Conservation (phyloP, 768 basidiomycete genomes). For the Russula dissimulans region DNA sequence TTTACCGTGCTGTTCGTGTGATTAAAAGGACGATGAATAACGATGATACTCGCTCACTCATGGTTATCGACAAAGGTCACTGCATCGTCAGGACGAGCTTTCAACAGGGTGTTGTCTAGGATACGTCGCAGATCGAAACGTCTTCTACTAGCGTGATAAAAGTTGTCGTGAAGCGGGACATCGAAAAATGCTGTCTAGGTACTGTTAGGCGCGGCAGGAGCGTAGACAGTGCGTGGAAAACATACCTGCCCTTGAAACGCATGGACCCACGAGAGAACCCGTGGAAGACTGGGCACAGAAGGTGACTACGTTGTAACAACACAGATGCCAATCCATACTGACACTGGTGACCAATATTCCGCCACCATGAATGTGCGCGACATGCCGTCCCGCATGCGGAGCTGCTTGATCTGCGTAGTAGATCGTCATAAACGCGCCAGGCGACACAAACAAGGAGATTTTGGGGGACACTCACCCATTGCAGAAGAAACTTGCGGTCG, state of each 20-base stretch:
- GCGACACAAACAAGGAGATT: neutral
- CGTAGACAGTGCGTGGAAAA: neutral
- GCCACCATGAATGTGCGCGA: slow-evolving; percentile 56
- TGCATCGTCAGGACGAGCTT: slow-evolving; percentile 63
- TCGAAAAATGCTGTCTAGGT: slow-evolving; percentile 81
- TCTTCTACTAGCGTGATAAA: slow-evolving; percentile 67
- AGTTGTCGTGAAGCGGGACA: slow-evolving; percentile 80
- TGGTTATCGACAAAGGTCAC: slow-evolving; percentile 91
- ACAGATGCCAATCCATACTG: slow-evolving; percentile 19
- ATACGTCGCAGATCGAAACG: slow-evolving; percentile 72
- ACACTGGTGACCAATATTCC: slow-evolving; percentile 80
- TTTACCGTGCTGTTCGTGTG: slow-evolving; percentile 48
- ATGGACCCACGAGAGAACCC: slow-evolving; percentile 48
- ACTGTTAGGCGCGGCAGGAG: neutral
- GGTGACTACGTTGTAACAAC: slow-evolving; percentile 1
- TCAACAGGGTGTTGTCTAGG: slow-evolving; percentile 58
- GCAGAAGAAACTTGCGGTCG: slow-evolving; percentile 56
- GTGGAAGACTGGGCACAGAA: slow-evolving; percentile 32
- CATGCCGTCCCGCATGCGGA: slow-evolving; percentile 37
- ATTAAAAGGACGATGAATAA: slow-evolving; percentile 5
- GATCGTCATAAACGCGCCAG: neutral
- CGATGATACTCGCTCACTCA: slow-evolving; percentile 44
- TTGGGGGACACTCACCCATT: slow-evolving; percentile 45
- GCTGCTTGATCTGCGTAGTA: slow-evolving; percentile 39
- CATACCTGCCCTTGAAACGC: slow-evolving; percentile 58